Evolutionary conservation across 108 stramenopile species (phyloP), one percentile per base, ranked within the genome.

Genomic region (Asterionellopsis glacialis): DNA sequence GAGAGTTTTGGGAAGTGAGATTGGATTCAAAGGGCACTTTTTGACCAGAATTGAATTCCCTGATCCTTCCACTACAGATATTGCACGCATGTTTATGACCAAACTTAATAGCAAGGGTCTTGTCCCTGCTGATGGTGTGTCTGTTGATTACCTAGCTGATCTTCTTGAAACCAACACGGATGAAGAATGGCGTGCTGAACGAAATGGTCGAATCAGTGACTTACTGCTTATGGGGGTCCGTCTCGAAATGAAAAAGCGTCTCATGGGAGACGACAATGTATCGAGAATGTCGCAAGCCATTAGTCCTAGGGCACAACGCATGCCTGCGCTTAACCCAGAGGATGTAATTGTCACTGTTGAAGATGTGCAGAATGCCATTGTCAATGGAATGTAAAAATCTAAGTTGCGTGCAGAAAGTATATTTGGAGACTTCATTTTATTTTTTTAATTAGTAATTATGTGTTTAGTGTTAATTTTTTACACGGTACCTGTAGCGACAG

Each of bases 351-450:
- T 93, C 44, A 89, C 86, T 9, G 86, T 89, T 65, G 91, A 93
- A 72, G 91, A 93, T 69, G 79, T 93, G 49, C 87, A 93, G 56
- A 88, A 88, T 80, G 91, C 91, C 1, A 84, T 93, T 70, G 79
- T 87, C 13, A 89, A 87, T 72, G 90, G 90, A 22, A 72, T 91
- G 76, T 91, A 83, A 71, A 48, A 48, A 48, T 44, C 43, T 14
- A 9, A 33, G 33, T 5, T 5, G 33, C 2, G 7, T 5, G 7
- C 2, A 33, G 7, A 33, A 7, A 33, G 33, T 33, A 2, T 33
- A 33, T 33, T 2, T 33, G 33, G 7, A 7, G 7, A 33, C n/a
- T n/a, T n/a, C n/a, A 33, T 5, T 5, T 5, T 5, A 33, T 7
- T 33, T 33, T 33, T 33, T 5, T 33, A 33, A 33, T 7, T 33